Conservation (phyloP, 768 basidiomycete genomes). For the Psilocybe cyanescens region DNA sequence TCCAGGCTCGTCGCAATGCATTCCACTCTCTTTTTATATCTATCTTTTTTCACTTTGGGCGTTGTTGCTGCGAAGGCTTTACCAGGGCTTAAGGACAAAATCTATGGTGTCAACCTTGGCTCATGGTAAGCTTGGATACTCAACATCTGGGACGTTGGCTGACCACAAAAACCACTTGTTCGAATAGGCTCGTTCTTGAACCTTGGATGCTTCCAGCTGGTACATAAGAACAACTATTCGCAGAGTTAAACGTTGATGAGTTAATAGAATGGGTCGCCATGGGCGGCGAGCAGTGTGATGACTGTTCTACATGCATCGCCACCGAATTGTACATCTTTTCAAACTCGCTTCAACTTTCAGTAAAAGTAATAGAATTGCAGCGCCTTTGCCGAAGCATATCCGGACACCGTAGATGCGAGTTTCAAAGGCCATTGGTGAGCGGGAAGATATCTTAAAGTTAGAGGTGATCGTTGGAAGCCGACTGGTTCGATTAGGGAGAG, state of each 20-base stretch:
- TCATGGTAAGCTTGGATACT: slow-evolving; percentile 48
- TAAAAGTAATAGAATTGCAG: slow-evolving; percentile 35
- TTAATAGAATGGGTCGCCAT: slow-evolving; percentile 67
- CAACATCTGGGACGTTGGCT: not conserved
- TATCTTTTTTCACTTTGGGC: slow-evolving; percentile 15
- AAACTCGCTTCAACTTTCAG: not conserved
- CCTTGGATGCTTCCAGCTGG: slow-evolving; percentile 84
- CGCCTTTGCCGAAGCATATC: slow-evolving; percentile 62
- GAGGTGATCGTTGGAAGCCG: too few relatives aligned
- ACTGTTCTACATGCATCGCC: slow-evolving; percentile 66
- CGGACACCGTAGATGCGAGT: slow-evolving; percentile 55
- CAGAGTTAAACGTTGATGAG: not conserved
- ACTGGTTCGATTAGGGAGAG: slow-evolving; percentile 45
- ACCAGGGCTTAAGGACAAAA: slow-evolving; percentile 45
- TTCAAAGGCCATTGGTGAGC: slow-evolving; percentile 69
- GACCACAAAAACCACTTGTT: not conserved
- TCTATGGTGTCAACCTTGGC: slow-evolving; percentile 75
- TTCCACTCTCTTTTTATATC: slow-evolving; percentile 27
- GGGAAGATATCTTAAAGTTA: not conserved
- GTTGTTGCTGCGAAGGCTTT: slow-evolving; percentile 19
- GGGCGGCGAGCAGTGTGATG: slow-evolving; percentile 67
- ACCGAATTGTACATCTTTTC: slow-evolving; percentile 61
- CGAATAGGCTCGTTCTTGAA: slow-evolving; percentile 73
- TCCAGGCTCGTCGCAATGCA: slow-evolving; percentile 19
- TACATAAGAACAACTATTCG: slow-evolving; percentile 20